Evolutionary conservation across 2,329 filamentous ascomycete species (phyloP).

Genomic region (Pezicula neosporulosa): DNA sequence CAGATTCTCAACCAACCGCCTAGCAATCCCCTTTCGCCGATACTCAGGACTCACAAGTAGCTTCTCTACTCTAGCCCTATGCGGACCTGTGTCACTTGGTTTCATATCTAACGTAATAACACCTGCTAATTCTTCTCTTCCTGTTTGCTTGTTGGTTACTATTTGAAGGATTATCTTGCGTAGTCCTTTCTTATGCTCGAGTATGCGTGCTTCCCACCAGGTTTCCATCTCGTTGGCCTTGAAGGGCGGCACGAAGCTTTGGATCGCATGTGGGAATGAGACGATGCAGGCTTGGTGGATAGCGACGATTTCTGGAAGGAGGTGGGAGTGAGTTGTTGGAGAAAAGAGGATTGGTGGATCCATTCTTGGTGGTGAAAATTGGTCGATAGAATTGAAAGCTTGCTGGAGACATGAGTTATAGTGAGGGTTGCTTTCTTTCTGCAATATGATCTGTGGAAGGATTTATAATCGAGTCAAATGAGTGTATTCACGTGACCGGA

Average conservation of each 20-base stretch:
- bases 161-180: slow-evolving; percentile 53
- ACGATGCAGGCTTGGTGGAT: slow-evolving; percentile 58
- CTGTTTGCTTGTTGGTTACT: slow-evolving; percentile 29
- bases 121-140: slow-evolving; percentile 47
- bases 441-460: neutral
- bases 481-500: neutral
- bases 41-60: slow-evolving; percentile 51
- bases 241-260: slow-evolving; percentile 57
- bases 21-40: slow-evolving; percentile 48
- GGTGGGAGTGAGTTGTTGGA: slow-evolving; percentile 41
- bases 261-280: slow-evolving; percentile 47
- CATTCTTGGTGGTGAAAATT: slow-evolving; percentile 4
- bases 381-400: neutral
- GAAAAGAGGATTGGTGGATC: slow-evolving; percentile 33
- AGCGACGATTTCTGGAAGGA: slow-evolving; percentile 53
- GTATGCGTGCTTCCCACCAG: slow-evolving; percentile 53
- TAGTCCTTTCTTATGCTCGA: slow-evolving; percentile 40
- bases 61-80: slow-evolving; percentile 53
- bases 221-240: slow-evolving; percentile 50
- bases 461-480: neutral
- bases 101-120: slow-evolving; percentile 52
- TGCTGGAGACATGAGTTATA: neutral
- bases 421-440: neutral
- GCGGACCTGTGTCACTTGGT: slow-evolving; percentile 50
- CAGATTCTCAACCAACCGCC: slow-evolving; percentile 47